Evolutionary conservation across 305 asterid species (phyloP), one percentile per base, ranked within the genome.

Genomic region (Fraxinus sp.): DNA sequence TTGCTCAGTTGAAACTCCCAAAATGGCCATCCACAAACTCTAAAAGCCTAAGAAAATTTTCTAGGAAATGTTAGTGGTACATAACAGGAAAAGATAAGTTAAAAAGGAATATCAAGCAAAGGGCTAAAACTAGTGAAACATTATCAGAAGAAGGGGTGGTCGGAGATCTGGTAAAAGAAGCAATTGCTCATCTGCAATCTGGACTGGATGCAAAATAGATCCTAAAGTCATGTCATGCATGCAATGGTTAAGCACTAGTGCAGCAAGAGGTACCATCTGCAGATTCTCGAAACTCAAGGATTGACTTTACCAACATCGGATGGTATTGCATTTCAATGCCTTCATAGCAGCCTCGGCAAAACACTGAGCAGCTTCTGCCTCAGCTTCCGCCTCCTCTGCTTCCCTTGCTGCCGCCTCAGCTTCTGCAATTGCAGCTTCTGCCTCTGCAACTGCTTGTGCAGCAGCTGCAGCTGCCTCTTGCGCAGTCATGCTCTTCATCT

Each of bases 371-470:
- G 97, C 97, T 88, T 93, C 98, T 11, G 98, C 98, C 87, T 94
- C 97, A 0, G 97, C 98, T 84, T 96, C 99, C 0, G 94, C 97
- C 85, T 88, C 97, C 92, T 96, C 98, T 13, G 99, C 99, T 89
- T 92, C 97, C 88, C 89, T 90, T 75, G 94, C 97, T 3, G 99
- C 99, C 13, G 82, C 85, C 85, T 94, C 98, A 73, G 99, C 99
- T 74, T 91, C 98, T 5, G 94, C 97, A 83, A 94, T 87, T 14
- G 98, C 98, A 81, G 91, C 95, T 82, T 96, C 99, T 10, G 99
- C 99, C 81, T 94, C 98, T n/a, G 95, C 98, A 78, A 93, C 95
- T 66, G 97, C 98, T 85, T 83, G 88, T 71, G 98, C 98, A 80
- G 98, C 98, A 46, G 92, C 97, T 41, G 89, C 90, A 81, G 98